A percentile compares a stretch with the other conserved stretches of the same genome.
These are phyloP conservation scores for Turnera subulata DNA, from an alignment of 345 rosid species.

Conservation along the genomic window DNA sequence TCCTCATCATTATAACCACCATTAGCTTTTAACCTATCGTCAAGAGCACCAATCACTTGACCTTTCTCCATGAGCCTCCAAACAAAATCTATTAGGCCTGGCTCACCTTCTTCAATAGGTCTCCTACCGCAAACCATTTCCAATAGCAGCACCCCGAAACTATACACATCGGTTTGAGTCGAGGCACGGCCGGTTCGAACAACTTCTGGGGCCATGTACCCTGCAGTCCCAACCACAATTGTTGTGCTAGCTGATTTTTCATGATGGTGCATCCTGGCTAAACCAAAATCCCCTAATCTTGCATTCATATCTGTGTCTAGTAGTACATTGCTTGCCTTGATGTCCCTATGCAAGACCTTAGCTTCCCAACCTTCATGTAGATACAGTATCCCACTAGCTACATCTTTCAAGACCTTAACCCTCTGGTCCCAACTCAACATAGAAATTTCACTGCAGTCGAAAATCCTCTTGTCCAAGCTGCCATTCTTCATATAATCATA, in stretches of 20 bases:
- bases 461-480: conserved; percentile 56
- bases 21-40: conserved; percentile 33
- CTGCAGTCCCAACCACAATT: conserved; percentile 62
- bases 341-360: conserved; percentile 73
- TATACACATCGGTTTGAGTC: conserved; percentile 40
- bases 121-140: conserved; percentile 57
- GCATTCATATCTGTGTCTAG: conserved; percentile 71
- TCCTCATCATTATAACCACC: conserved; percentile 39
- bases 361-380: conserved; percentile 79
- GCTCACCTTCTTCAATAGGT: conserved; percentile 47
- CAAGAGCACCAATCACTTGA: conserved; percentile 39
- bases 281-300: conserved; percentile 67
- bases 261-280: conserved; percentile 68
- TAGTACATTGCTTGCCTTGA: conserved; percentile 78
- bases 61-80: conserved; percentile 42
- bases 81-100: conserved; percentile 36
- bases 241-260: conserved; percentile 56
- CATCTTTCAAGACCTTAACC: conserved; percentile 50
- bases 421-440: conserved; percentile 49
- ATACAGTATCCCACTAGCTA: conserved; percentile 56
- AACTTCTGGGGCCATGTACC: conserved; percentile 76
- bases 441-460: conserved; percentile 33
- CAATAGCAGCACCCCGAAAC: conserved; percentile 45
- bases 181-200: conserved; percentile 43
- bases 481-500: conserved; percentile 88